phyloP scores from a whole-genome alignment of 225 moss, liverwort and hornwort genomes.

The Physcomitrellopsis africana region DNA sequence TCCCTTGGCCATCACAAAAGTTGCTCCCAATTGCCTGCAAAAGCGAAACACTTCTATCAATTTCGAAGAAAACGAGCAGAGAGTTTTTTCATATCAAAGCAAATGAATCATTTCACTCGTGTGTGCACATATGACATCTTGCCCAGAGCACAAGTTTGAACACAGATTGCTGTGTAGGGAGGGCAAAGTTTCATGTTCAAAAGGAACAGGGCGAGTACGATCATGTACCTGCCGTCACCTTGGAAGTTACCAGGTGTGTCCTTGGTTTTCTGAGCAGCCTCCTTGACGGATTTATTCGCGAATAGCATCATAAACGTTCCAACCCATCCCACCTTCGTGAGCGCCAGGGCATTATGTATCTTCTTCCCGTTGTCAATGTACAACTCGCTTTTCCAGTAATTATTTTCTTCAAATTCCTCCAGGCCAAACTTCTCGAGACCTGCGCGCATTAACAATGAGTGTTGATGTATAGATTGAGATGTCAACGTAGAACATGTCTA shows the following conservation, averaged over 20 bases:
- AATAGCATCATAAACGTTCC: conserved; percentile 67
- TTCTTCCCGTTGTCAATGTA: conserved; percentile 94
- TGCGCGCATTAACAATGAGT: conserved; percentile 24
- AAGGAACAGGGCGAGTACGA: neutral
- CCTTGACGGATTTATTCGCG: conserved; percentile 60
- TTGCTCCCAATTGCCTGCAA: conserved; percentile 87
- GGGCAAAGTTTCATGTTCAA: too few relatives aligned
- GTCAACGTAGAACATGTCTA: neutral
- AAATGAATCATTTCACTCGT: neutral
- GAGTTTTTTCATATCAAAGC: neutral
- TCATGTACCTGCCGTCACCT: conserved; percentile 83
- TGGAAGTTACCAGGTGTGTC: conserved; percentile 76
- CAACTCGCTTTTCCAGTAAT: conserved; percentile 88
- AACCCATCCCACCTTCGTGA: conserved; percentile 69
- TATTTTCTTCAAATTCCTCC: conserved; percentile 82
- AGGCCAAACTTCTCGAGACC: conserved; percentile 85
- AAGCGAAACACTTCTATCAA: neutral
- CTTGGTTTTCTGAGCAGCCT: conserved; percentile 55
- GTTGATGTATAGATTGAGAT: too few relatives aligned
- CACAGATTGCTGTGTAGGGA: too few relatives aligned
- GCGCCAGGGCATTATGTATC: conserved; percentile 67
- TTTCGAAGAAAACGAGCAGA: neutral
- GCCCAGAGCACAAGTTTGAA: neutral
- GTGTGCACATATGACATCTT: neutral
- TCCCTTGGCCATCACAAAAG: conserved; percentile 83